These are phyloP conservation scores for Pholiota adiposa DNA, from an alignment of 1,284 basidiomycete species.

Conservation along the genomic window DNA sequence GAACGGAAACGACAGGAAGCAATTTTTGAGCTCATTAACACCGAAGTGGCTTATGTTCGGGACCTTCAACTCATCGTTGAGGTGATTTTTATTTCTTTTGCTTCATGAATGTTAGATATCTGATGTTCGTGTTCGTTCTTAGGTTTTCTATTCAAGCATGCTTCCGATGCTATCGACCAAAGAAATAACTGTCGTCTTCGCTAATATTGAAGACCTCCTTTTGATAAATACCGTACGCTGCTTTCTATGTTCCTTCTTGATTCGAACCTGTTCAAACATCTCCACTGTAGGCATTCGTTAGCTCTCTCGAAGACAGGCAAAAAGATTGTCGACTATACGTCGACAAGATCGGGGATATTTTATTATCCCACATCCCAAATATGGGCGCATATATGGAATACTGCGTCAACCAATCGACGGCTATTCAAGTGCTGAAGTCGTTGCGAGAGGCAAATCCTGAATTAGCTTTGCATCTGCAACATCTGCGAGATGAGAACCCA, in stretches of 20 bases:
- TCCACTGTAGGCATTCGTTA: slow-evolving; percentile 68
- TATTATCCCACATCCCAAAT: slow-evolving; percentile 74
- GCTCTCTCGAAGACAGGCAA: slow-evolving; percentile 88
- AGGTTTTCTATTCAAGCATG: slow-evolving; percentile 83
- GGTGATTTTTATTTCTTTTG: slow-evolving; percentile 43
- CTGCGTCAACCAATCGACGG: slow-evolving; percentile 87
- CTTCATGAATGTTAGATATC: slow-evolving; percentile 44
- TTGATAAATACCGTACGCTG: slow-evolving; percentile 85
- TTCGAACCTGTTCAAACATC: slow-evolving; percentile 20
- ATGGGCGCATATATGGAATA: slow-evolving; percentile 88
- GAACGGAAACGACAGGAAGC: slow-evolving; percentile 91
- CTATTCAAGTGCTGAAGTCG: slow-evolving; percentile 79
- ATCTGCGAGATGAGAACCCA: slow-evolving; percentile 73
- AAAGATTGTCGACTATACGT: slow-evolving; percentile 92
- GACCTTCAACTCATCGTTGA: slow-evolving; percentile 91
- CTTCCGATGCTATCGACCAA: slow-evolving; percentile 75
- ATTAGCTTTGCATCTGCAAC: slow-evolving; percentile 71
- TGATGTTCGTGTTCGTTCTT: slow-evolving; percentile 64
- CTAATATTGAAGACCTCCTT: slow-evolving; percentile 91
- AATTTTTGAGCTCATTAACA: slow-evolving; percentile 91
- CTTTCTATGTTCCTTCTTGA: slow-evolving; percentile 12
- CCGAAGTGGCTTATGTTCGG: slow-evolving; percentile 86
- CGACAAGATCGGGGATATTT: slow-evolving; percentile 85
- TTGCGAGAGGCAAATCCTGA: slow-evolving; percentile 71
- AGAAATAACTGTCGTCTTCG: slow-evolving; percentile 85